These are phyloP conservation scores for Mucor piriformis DNA, from an alignment of 371 early-diverging fungal species.

Conservation along the genomic window DNA sequence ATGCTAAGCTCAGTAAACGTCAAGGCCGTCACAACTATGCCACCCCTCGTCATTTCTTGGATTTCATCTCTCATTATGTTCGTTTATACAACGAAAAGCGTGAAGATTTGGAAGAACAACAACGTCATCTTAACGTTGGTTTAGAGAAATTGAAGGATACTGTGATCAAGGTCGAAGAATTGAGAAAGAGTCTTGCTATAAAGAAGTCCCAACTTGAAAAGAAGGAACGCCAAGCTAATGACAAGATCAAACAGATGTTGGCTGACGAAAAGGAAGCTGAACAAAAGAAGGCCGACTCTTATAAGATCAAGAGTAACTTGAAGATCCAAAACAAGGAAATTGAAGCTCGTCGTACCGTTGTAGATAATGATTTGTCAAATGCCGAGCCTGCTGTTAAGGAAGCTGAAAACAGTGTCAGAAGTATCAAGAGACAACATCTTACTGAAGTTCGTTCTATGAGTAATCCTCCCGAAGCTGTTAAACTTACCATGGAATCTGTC, in stretches of 20 bases:
- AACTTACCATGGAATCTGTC: slow-evolving; percentile 97
- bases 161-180: slow-evolving; percentile 94
- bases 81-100: slow-evolving; percentile 91
- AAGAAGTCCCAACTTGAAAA: slow-evolving; percentile 86
- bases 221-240: slow-evolving; percentile 93
- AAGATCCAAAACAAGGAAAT: slow-evolving; percentile 81
- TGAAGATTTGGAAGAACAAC: slow-evolving; percentile 96
- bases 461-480: slow-evolving; percentile 97
- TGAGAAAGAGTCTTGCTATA: slow-evolving; percentile 86
- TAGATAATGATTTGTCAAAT: slow-evolving; percentile 88
- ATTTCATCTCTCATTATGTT: slow-evolving; percentile 94
- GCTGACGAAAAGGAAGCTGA: slow-evolving; percentile 96
- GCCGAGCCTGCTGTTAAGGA: slow-evolving; percentile 98
- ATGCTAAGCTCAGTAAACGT: slow-evolving; percentile 81
- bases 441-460: slow-evolving; percentile 99
- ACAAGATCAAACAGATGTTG: slow-evolving; percentile 96
- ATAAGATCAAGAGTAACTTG: slow-evolving; percentile 80
- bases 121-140: slow-evolving; percentile 97
- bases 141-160: slow-evolving; percentile 95
- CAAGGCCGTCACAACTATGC: slow-evolving; percentile 84
- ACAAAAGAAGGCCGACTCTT: slow-evolving; percentile 83
- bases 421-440: slow-evolving; percentile 95
- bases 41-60: slow-evolving; percentile 97
- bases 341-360: slow-evolving; percentile 77
- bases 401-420: slow-evolving; percentile 91